Base-by-base conservation (phyloP, 2,329 filamentous ascomycete genomes). In the Macrophomina tecta region DNA sequence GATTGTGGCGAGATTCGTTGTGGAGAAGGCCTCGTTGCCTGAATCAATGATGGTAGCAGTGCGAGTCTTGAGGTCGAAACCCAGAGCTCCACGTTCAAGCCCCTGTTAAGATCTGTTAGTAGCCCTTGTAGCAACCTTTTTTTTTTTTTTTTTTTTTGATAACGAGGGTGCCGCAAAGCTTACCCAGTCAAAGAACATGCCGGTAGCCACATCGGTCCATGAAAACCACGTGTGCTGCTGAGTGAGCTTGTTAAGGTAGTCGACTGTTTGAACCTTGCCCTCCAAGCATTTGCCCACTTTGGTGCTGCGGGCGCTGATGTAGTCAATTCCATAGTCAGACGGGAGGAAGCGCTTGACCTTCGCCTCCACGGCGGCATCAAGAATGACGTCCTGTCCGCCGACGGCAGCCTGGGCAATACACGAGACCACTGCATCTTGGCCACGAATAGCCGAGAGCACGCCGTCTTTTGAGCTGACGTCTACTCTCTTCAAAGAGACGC, bases 301-400 rank as follows among this genome's bases (percentile, higher is more conserved):
- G 16, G 14, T 8, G 30, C 16, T 9, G 32, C 9, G 18, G 23
- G 76, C 75, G 69, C 83, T 81, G 28, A 89, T 78, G 68, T 89
- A 87, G 36, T 87, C 82, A 5, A 87, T 73, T 32, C 79, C 83
- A 69, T 84, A 91, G 69, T 91, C 89, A 45, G 85, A 86, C 1
- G 87, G 87, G 1, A 89, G 82, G 72, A 88, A 89, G 4, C 87
- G 82, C 69, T 84, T 84, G 5, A 90, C 87, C 0, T 86, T 85
- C 1, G 87, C 86, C 3, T 82, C 82, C 28, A 86, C 78, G 30
- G 87, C 84, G 0, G 87, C 89, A 34, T 89, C 83, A 46, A 89
- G 81, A 48, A 90, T 78, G 14, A 78, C 77, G 58, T 79, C 79
- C 72, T 88, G 86, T 1, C 83, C 74, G 1, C 73, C 74, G 9